A percentile compares a stretch with the other conserved stretches of the same genome.
phyloP scores from a whole-genome alignment of 2,329 filamentous ascomycete genomes.

The Penicillium sp. region DNA sequence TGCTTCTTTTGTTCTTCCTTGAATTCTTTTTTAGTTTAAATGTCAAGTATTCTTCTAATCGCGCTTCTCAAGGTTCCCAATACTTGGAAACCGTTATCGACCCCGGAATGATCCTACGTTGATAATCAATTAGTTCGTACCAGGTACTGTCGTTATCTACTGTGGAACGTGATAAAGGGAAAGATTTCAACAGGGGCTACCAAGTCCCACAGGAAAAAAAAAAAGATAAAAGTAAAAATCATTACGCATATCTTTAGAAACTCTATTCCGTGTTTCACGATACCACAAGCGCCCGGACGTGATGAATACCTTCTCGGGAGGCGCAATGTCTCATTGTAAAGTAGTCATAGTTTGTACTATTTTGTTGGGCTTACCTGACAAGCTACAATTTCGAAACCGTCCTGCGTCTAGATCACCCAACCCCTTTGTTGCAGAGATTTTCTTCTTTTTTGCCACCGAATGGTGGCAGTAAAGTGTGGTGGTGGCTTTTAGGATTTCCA shows the following conservation, averaged over 20 bases:
- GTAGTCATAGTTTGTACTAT: neutral
- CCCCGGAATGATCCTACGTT: neutral
- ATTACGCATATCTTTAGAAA: neutral
- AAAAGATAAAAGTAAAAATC: neutral
- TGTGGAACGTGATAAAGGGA: neutral
- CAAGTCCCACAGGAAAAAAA: neutral
- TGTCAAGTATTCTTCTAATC: too few relatives aligned
- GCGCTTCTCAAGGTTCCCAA: neutral
- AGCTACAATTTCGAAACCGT: neutral
- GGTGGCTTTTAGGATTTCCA: neutral
- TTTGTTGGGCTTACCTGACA: neutral
- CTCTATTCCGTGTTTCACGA: constrained; percentile 17
- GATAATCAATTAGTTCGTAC: neutral
- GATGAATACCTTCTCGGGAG: constrained; percentile 4
- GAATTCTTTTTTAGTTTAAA: too few relatives aligned
- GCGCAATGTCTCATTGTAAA: constrained; percentile 11
- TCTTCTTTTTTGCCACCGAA: neutral
- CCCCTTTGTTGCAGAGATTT: constrained; percentile 1
- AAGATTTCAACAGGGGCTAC: neutral
- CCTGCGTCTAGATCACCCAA: neutral
- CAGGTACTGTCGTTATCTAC: constrained; percentile 1
- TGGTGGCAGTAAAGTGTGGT: constrained; percentile 3
- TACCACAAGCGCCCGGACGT: constrained; percentile 10
- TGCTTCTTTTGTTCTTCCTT: neutral
- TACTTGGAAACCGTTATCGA: neutral